A percentile compares a stretch with the other conserved stretches of the same genome.
Conservation (phyloP, 495 filamentous ascomycete species). For the Aspergillus steynii region DNA sequence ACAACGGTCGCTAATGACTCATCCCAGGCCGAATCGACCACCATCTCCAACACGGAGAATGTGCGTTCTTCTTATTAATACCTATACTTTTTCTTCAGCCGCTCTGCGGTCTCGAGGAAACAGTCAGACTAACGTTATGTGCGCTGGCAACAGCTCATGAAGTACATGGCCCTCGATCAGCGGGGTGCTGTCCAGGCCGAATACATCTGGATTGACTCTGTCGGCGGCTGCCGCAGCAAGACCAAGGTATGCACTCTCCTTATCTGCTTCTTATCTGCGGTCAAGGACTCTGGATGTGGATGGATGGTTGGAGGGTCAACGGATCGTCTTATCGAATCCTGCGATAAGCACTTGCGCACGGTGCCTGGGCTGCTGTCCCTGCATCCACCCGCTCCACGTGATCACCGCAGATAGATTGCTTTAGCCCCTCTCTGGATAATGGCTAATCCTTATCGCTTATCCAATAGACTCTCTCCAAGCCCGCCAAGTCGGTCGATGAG, state of each 20-base stretch:
- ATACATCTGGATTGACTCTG: constrained; percentile 95
- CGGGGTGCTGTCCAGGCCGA: constrained; percentile 83
- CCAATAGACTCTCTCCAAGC: constrained; percentile 73
- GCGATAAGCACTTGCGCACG: background rate
- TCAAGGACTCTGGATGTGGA: background rate
- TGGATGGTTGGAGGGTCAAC: background rate
- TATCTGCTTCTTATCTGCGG: constrained; percentile 5
- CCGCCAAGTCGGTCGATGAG: constrained; percentile 65
- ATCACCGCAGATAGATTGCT: too few relatives aligned
- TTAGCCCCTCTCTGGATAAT: background rate
- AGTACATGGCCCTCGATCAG: constrained; percentile 90
- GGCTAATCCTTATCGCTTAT: background rate
- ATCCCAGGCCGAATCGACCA: constrained; percentile 52
- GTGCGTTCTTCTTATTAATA: constrained; percentile 47
- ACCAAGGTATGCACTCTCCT: constrained; percentile 69
- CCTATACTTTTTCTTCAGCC: constrained; percentile 37
- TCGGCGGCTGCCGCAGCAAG: constrained; percentile 79
- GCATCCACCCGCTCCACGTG: background rate
- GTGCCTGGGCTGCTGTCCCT: background rate
- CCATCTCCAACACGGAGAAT: constrained; percentile 70
- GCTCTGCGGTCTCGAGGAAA: constrained; percentile 36
- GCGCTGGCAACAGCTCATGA: constrained; percentile 66
- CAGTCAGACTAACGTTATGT: constrained; percentile 41
- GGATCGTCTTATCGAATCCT: background rate
- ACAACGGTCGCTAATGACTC: constrained; percentile 12